Evolutionary conservation across 2,329 filamentous ascomycete genomes (phyloP), one percentile per base, ranked within the genome.

Genomic region (Fusarium penzigii): DNA sequence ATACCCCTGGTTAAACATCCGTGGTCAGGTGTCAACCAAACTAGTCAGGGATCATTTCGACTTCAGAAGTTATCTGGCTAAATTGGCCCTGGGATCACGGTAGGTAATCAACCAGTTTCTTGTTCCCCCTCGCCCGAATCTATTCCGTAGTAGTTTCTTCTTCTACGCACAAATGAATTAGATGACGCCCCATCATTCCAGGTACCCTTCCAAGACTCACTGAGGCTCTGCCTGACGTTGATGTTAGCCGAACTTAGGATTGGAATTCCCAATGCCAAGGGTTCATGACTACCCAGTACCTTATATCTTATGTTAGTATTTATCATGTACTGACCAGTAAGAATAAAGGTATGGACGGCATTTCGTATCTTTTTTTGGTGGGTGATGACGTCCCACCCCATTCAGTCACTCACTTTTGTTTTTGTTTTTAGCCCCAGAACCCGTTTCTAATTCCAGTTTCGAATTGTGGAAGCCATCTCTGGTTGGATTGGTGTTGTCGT

Each of bases 351-450:
- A 25, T 25, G 20, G 20, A 25, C 20, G 20, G 20, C 20, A 25
- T 25, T 25, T 25, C 20, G 20, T 7, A 25, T 25, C 20, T 25
- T 25, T 25, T 10, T 42, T 45, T 25, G 51, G 49, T 42, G 53
- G 36, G 50, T 45, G 60, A 64, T 65, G 62, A 65, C 62, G 62
- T 63, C 52, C 51, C 51, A 41, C 42, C 52, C 39, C 48, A 38
- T 38, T 39, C 29, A n/a, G 44, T 8, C 29, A 12, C 17, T 25
- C 20, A 4, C 20, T 25, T 7, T 25, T 25, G 4, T 25, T 25
- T 25, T 25, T 25, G 4, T 25, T 25, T 25, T 7, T 25, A 17
- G 14, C 16, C 39, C 17, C 41, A 34, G 42, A 49, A 39, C 52
- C 49, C n/a, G 16, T 40, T 50, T 29, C 49, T 46, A 48, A 40